A percentile compares a stretch with the other conserved stretches of the same genome.
These are phyloP conservation scores for Skeletonema tropicum DNA, from an alignment of 108 stramenopile genomes.

Conservation along the genomic window DNA sequence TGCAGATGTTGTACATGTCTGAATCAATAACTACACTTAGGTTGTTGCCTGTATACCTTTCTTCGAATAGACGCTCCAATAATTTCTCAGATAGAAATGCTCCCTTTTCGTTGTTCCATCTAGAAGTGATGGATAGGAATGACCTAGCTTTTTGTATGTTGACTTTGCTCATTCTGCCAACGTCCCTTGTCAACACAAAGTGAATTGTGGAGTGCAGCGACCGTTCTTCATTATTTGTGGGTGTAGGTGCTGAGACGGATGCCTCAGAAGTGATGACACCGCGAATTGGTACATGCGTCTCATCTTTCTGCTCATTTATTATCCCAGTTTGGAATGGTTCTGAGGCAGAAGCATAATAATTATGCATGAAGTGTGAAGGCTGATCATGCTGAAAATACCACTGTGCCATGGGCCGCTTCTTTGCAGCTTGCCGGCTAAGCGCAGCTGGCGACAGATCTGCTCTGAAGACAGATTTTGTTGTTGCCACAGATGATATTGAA, in stretches of 20 bases:
- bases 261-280: not conserved
- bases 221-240: not conserved
- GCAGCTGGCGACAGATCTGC: not conserved
- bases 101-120: conserved; percentile 33
- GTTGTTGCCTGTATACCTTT: conserved; percentile 13
- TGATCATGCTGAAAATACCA: not conserved
- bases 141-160: conserved; percentile 28
- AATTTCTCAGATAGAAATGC: conserved; percentile 31
- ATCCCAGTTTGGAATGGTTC: not conserved
- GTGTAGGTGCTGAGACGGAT: not conserved
- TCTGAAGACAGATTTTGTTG: not conserved
- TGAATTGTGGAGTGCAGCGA: conserved; percentile 36
- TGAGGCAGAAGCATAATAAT: not conserved
- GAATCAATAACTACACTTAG: conserved; percentile 14
- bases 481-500: not conserved
- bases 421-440: not conserved
- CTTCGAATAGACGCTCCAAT: conserved; percentile 29
- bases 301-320: not conserved
- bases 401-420: not conserved
- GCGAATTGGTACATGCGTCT: not conserved
- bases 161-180: conserved; percentile 19
- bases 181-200: conserved; percentile 11
- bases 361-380: not conserved
- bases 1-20: conserved; percentile 49
- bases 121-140: conserved; percentile 35